Conservation (phyloP, 495 filamentous ascomycete genomes). For the Penicillium cosmopolitanum region DNA sequence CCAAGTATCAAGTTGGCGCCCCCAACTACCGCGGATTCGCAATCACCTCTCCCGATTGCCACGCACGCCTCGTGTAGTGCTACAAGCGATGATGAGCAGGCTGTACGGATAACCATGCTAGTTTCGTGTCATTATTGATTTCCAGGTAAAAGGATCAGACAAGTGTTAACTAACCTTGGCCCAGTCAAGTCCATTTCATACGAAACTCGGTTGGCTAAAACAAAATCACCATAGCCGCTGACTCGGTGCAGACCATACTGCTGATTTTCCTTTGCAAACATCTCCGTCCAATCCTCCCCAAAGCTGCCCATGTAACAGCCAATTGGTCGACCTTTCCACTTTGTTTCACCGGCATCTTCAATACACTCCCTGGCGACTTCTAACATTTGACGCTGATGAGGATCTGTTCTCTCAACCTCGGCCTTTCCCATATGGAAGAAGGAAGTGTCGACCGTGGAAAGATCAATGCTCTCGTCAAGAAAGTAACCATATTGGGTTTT, state of each 20-base stretch:
- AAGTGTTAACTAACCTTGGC: slow-evolving; percentile 25
- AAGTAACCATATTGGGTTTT: slow-evolving; percentile 51
- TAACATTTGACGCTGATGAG: slow-evolving; percentile 58
- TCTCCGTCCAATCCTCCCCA: slow-evolving; percentile 42
- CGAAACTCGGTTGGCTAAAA: slow-evolving; percentile 37
- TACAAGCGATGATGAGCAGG: slow-evolving; percentile 35
- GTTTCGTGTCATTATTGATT: neutral
- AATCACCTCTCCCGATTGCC: slow-evolving; percentile 26
- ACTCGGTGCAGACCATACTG: slow-evolving; percentile 24
- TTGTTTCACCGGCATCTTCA: slow-evolving; percentile 46
- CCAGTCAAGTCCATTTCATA: slow-evolving; percentile 37
- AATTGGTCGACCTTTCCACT: slow-evolving; percentile 47
- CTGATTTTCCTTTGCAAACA: slow-evolving; percentile 31
- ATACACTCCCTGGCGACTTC: slow-evolving; percentile 49
- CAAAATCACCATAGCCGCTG: slow-evolving; percentile 28
- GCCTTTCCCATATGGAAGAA: slow-evolving; percentile 42
- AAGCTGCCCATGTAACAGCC: slow-evolving; percentile 55
- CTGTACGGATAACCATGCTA: slow-evolving; percentile 36
- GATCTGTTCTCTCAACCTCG: slow-evolving; percentile 58
- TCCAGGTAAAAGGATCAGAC: too few species aligned
- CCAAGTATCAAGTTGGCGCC: slow-evolving; percentile 46
- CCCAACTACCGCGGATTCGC: slow-evolving; percentile 49
- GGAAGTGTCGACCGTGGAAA: slow-evolving; percentile 20
- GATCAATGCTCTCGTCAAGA: slow-evolving; percentile 40
- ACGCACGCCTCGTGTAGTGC: slow-evolving; percentile 32